Evolutionary conservation across 805 yeast genomes (phyloP).

Genomic region (Metschnikowia arizonensis): DNA sequence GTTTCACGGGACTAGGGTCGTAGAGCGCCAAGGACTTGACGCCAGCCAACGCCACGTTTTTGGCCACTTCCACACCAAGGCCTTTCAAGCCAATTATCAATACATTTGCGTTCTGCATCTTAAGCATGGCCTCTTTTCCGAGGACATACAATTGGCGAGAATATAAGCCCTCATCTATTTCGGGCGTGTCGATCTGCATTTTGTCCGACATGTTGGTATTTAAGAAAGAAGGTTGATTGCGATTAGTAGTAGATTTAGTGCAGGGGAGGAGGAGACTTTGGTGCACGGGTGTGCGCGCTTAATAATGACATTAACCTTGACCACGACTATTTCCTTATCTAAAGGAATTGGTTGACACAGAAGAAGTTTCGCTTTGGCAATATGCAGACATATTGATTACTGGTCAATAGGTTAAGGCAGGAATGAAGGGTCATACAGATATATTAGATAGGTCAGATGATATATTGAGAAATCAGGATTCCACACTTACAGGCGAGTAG

Average conservation of each 20-base stretch:
- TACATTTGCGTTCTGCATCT: conserved; percentile 93
- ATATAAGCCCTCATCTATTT: conserved; percentile 89
- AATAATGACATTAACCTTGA: too few relatives aligned
- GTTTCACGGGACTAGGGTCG: conserved; percentile 67
- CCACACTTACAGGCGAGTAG: too few relatives aligned
- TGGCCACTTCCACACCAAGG: conserved; percentile 92
- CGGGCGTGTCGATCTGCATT: conserved; percentile 44
- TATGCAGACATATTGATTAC: too few relatives aligned
- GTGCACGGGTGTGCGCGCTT: not conserved
- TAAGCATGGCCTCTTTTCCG: conserved; percentile 97
- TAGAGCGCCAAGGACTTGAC: conserved; percentile 84
- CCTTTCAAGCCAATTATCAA: conserved; percentile 87
- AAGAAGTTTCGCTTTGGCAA: too few relatives aligned
- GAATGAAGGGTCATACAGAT: too few relatives aligned
- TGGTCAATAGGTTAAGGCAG: too few relatives aligned
- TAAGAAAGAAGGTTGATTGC: not conserved
- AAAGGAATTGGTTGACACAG: too few relatives aligned
- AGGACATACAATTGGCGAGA: conserved; percentile 95
- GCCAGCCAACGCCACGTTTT: conserved; percentile 95
- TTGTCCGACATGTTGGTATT: conserved; percentile 14
- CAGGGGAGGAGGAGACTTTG: not conserved
- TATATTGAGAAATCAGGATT: too few relatives aligned
- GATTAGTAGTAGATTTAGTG: not conserved
- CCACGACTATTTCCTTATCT: too few relatives aligned
- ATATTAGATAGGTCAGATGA: too few relatives aligned